phyloP scores from a whole-genome alignment of 345 rosid genomes.

The Luvunga scandens region DNA sequence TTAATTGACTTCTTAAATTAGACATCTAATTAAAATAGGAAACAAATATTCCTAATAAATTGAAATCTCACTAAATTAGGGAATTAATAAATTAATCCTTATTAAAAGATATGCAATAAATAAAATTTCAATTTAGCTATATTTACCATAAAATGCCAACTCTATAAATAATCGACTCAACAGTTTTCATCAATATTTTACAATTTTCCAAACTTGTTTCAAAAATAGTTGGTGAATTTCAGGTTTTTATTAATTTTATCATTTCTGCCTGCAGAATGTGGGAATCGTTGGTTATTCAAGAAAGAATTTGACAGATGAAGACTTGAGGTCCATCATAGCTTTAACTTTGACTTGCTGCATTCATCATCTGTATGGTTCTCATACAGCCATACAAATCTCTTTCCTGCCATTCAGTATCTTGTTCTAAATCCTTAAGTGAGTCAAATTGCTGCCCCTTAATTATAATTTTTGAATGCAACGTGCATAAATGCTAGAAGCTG shows the following conservation, averaged over 20 bases:
- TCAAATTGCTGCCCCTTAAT: background rate
- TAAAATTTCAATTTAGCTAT: no score
- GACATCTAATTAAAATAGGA: no score
- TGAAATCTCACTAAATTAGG: no score
- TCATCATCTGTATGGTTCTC: slow-evolving; percentile 57
- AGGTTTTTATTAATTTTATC: slow-evolving; percentile 4
- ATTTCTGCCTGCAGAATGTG: slow-evolving; percentile 41
- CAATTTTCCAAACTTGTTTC: background rate
- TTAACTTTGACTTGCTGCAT: slow-evolving; percentile 69
- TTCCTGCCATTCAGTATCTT: background rate
- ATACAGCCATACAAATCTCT: background rate
- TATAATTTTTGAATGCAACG: background rate
- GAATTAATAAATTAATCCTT: no score
- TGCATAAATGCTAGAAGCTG: background rate
- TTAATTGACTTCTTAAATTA: no score
- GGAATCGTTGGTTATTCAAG: slow-evolving; percentile 74
- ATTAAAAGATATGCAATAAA: no score
- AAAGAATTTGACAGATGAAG: slow-evolving; percentile 64
- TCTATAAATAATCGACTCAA: no score
- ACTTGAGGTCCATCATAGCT: slow-evolving; percentile 64
- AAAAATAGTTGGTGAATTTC: background rate
- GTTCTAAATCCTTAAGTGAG: background rate
- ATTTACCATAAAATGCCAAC: no score
- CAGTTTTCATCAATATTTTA: background rate
- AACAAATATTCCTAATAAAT: no score